Percentiles rank a stretch among this genome's conserved stretches.
phyloP scores from a whole-genome alignment of 2,329 filamentous ascomycete genomes.

The Colletotrichum tropicale region DNA sequence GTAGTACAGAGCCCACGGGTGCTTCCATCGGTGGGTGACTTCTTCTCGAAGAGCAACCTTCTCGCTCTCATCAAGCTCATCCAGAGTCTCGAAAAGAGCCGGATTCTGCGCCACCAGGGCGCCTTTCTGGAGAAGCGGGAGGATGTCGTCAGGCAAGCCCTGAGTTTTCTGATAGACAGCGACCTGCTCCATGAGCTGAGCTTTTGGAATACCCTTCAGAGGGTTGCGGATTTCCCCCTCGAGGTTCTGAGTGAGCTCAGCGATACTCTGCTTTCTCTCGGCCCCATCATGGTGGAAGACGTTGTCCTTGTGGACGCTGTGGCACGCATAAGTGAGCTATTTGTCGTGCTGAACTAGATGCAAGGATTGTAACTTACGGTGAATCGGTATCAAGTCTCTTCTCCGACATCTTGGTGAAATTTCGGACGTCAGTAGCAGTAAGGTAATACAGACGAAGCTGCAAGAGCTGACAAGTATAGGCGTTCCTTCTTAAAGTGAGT shows the following conservation, averaged over 20 bases:
- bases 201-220: slow-evolving; percentile 54
- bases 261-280: slow-evolving; percentile 1
- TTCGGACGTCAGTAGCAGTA: background rate
- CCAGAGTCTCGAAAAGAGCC: slow-evolving; percentile 49
- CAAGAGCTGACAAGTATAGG: too few relatives aligned
- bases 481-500: background rate
- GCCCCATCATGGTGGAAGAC: background rate
- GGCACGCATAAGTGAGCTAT: rapidly evolving
- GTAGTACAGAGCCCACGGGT: slow-evolving; percentile 53
- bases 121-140: slow-evolving; percentile 52
- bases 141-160: slow-evolving; percentile 47
- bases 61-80: slow-evolving; percentile 48
- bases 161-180: slow-evolving; percentile 56
- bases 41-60: slow-evolving; percentile 45
- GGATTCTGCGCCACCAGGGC: slow-evolving; percentile 58
- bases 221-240: slow-evolving; percentile 46
- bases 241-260: background rate
- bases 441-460: background rate
- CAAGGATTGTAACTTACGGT: background rate
- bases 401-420: background rate
- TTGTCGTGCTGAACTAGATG: rapidly evolving
- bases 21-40: slow-evolving; percentile 52
- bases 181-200: slow-evolving; percentile 58
- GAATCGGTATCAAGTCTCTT: background rate
- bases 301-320: background rate